These are phyloP conservation scores for Phytophthora constricta DNA, from an alignment of 352 stramenopile species.

Conservation along the genomic window DNA sequence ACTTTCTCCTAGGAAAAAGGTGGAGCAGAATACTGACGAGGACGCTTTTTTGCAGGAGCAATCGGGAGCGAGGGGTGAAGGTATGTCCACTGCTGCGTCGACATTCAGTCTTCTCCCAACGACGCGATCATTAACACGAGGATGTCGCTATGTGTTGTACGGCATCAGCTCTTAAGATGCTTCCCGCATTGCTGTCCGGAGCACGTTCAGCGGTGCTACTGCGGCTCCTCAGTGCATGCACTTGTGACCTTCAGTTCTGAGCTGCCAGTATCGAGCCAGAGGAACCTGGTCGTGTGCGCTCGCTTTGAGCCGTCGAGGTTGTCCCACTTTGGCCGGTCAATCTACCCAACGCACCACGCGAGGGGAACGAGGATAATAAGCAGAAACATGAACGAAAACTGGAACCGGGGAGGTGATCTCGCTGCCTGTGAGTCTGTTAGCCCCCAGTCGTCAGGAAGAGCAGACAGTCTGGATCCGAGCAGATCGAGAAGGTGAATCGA, in stretches of 20 bases:
- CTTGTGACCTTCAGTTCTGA: slow-evolving; percentile 33
- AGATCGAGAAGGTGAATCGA: slow-evolving; percentile 44
- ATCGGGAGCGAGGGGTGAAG: too few relatives aligned
- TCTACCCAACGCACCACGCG: neutral
- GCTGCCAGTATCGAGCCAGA: slow-evolving; percentile 1
- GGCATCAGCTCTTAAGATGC: slow-evolving; percentile 37
- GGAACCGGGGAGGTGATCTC: slow-evolving; percentile 9
- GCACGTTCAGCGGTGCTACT: slow-evolving; percentile 50
- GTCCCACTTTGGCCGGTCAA: slow-evolving; percentile 19
- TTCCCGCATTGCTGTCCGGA: slow-evolving; percentile 58
- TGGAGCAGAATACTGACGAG: neutral
- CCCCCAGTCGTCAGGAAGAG: slow-evolving; percentile 1
- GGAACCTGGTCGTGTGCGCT: too few relatives aligned
- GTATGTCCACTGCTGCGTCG: too few relatives aligned
- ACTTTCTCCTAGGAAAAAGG: neutral
- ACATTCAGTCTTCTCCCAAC: slow-evolving; percentile 1
- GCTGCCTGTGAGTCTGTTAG: too few relatives aligned
- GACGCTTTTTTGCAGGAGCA: slow-evolving; percentile 19
- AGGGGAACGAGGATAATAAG: neutral
- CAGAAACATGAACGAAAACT: slow-evolving; percentile 21
- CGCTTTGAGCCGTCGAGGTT: too few relatives aligned
- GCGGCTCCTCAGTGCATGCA: slow-evolving; percentile 47
- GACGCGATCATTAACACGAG: neutral
- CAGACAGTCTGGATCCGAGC: slow-evolving; percentile 44
- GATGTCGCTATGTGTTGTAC: neutral